Percentiles rank a stretch among this genome's conserved stretches.
phyloP scores from a whole-genome alignment of 2,329 filamentous ascomycete genomes.

The Ceratocystis variospora region DNA sequence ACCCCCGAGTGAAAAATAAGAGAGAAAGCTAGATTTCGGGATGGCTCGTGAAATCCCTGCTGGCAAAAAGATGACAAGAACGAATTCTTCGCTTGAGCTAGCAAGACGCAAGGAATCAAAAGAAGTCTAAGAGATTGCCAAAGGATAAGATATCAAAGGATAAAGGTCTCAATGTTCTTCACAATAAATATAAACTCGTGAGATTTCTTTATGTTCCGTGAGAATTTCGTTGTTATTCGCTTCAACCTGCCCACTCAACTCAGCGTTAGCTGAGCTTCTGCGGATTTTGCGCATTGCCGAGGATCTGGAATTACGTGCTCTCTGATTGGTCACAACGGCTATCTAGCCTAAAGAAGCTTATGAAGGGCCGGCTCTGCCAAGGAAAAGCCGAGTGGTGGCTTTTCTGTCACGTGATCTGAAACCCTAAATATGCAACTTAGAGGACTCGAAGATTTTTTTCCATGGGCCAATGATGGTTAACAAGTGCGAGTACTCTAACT shows the following conservation, averaged over 20 bases:
- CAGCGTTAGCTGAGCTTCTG: slow-evolving; percentile 3
- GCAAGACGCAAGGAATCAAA: background rate
- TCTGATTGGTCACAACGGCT: slow-evolving; percentile 31
- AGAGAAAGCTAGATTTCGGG: background rate
- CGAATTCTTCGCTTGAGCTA: background rate
- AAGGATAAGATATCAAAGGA: background rate
- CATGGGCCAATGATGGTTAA: background rate
- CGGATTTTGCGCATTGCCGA: slow-evolving; percentile 33
- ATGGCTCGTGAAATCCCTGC: slow-evolving; percentile 7
- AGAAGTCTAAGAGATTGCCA: no score
- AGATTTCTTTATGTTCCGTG: background rate
- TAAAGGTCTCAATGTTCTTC: background rate
- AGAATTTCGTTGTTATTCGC: background rate
- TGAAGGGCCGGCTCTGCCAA: slow-evolving; percentile 9
- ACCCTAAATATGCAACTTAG: slow-evolving; percentile 1
- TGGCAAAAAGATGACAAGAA: background rate
- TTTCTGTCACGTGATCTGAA: background rate
- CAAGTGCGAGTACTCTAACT: background rate
- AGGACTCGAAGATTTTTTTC: background rate
- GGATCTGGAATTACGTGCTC: slow-evolving; percentile 33
- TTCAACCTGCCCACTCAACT: background rate
- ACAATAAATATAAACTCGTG: background rate
- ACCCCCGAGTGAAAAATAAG: slow-evolving; percentile 1
- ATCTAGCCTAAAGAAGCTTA: background rate
- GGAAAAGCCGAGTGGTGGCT: background rate